phyloP scores from a whole-genome alignment of 345 rosid genomes.

The Cardamine resedifolia region DNA sequence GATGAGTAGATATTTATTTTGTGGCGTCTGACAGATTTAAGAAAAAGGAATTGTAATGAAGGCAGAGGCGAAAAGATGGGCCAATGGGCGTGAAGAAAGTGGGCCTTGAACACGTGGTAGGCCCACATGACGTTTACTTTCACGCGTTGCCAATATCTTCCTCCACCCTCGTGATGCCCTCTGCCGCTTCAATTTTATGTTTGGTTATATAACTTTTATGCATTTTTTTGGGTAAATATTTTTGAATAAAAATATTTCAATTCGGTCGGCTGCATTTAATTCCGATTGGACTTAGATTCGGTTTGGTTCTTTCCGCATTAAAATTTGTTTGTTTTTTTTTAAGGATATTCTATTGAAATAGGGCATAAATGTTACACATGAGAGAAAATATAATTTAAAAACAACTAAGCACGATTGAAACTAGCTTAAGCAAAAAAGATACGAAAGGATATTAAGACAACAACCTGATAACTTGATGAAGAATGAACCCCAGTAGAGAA shows the following conservation, averaged over 20 bases:
- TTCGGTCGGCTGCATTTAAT: background rate
- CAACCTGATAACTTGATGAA: too few species aligned
- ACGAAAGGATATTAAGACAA: too few species aligned
- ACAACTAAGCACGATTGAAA: too few species aligned
- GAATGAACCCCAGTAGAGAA: too few species aligned
- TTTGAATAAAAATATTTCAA: too few species aligned
- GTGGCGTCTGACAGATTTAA: conserved; percentile 1
- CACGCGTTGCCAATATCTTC: conserved; percentile 16
- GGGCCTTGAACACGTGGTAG: conserved; percentile 27
- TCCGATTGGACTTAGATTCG: background rate
- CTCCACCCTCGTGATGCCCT: conserved; percentile 27
- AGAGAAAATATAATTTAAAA: too few species aligned
- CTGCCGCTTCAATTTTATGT: conserved; percentile 4
- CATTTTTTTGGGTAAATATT: background rate
- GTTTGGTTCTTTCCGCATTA: too few species aligned
- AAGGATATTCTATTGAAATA: too few species aligned
- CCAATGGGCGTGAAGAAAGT: conserved; percentile 28
- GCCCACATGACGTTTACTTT: conserved; percentile 27
- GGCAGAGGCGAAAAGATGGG: conserved; percentile 17
- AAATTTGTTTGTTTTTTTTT: too few species aligned
- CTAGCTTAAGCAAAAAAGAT: too few species aligned
- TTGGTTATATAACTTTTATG: background rate
- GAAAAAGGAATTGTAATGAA: background rate
- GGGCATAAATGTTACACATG: too few species aligned
- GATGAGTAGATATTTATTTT: conserved; percentile 12